Conservation (phyloP, 176 grass and related monocot species). For the Tillandsia fasciculata region DNA sequence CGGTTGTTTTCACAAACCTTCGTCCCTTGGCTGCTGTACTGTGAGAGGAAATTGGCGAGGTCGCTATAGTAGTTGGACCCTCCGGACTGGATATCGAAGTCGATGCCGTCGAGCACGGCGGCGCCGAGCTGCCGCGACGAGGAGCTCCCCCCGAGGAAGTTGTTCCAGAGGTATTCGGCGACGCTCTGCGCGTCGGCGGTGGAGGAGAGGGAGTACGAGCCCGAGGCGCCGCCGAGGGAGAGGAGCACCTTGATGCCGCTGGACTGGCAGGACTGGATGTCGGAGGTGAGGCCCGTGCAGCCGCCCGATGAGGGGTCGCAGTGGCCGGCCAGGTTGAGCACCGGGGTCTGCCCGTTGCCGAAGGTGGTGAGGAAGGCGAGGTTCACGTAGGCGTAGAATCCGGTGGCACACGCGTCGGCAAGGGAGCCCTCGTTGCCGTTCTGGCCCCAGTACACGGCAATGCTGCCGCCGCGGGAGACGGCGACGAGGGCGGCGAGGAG, state of each 20-base stretch:
- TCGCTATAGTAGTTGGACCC: slow-evolving; percentile 31
- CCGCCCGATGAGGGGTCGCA: slow-evolving; percentile 21
- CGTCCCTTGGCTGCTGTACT: background rate
- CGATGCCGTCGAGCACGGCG: slow-evolving; percentile 63
- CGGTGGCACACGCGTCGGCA: slow-evolving; percentile 41
- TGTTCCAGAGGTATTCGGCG: slow-evolving; percentile 66
- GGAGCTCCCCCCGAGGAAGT: slow-evolving; percentile 36
- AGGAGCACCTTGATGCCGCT: slow-evolving; percentile 50
- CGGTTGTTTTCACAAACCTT: background rate
- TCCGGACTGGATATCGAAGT: slow-evolving; percentile 52
- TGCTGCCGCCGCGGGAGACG: slow-evolving; percentile 33
- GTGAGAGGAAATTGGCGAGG: slow-evolving; percentile 30
- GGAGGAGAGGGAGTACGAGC: slow-evolving; percentile 36
- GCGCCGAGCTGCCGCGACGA: slow-evolving; percentile 35
- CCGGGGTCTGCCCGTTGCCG: slow-evolving; percentile 40
- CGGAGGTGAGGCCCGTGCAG: slow-evolving; percentile 27
- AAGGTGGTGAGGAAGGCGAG: slow-evolving; percentile 54
- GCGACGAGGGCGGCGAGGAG: slow-evolving; percentile 23
- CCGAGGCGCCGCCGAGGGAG: slow-evolving; percentile 38
- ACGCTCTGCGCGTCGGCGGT: slow-evolving; percentile 39
- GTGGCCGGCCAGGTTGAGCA: slow-evolving; percentile 55
- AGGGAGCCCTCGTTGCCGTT: slow-evolving; percentile 45
- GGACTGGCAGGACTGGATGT: slow-evolving; percentile 46
- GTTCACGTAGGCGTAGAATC: slow-evolving; percentile 33
- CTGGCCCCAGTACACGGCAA: slow-evolving; percentile 78